Conservation (phyloP, 148 eudicot species). For the Cornus suecica region DNA sequence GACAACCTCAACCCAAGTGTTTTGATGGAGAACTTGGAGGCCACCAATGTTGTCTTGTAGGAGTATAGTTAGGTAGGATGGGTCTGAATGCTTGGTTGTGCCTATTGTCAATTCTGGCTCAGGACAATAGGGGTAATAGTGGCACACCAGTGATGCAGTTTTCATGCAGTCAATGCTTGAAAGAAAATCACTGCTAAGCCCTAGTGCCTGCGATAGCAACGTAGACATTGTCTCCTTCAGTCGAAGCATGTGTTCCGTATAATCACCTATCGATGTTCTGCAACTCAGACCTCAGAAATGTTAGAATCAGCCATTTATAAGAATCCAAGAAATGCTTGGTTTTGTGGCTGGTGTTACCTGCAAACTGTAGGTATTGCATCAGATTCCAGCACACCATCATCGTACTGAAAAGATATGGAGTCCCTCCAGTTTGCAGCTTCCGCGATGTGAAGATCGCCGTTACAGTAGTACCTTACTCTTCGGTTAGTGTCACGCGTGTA, state of each 20-base stretch:
- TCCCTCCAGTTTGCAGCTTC: constrained; percentile 56
- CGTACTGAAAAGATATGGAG: constrained; percentile 39
- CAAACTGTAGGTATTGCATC: constrained; percentile 41
- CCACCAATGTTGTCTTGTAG: constrained; percentile 45
- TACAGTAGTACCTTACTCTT: constrained; percentile 41
- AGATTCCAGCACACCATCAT: constrained; percentile 41
- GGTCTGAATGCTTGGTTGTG: constrained; percentile 49
- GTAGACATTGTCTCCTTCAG: constrained; percentile 29
- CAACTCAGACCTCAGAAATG: background rate
- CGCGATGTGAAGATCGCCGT: constrained; percentile 23
- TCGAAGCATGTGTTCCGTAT: constrained; percentile 26
- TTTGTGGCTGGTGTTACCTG: constrained; percentile 49
- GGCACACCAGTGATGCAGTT: constrained; percentile 45
- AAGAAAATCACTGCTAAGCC: constrained; percentile 36
- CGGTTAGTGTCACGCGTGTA: constrained; percentile 35
- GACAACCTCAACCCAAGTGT: constrained; percentile 42
- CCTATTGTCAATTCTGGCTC: constrained; percentile 55
- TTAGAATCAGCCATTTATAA: too few relatives aligned
- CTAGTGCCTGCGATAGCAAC: constrained; percentile 52
- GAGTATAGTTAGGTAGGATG: constrained; percentile 48
- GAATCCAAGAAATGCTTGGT: too few relatives aligned
- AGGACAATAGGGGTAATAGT: constrained; percentile 59
- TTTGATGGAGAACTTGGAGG: constrained; percentile 48
- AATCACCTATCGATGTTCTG: constrained; percentile 39
- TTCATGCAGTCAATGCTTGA: constrained; percentile 40